These are phyloP conservation scores for Eremomyces bilateralis DNA, from an alignment of 495 filamentous ascomycete species.

Conservation along the genomic window DNA sequence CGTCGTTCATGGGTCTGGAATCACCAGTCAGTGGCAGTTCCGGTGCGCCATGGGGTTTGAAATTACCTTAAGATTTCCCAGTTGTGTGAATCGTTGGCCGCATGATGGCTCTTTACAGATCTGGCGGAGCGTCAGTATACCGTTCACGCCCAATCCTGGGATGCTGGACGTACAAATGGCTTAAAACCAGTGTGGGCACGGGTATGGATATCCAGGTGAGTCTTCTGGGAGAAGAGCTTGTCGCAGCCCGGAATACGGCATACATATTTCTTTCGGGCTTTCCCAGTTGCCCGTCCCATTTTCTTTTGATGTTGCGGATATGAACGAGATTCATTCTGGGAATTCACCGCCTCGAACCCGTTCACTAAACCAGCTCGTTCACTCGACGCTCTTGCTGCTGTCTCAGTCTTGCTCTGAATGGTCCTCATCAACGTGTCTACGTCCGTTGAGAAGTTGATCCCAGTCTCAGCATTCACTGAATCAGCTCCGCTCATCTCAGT, in stretches of 20 bases:
- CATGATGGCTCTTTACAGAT: conserved; percentile 53
- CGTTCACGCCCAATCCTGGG: background rate
- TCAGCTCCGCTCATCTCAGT: too few relatives aligned
- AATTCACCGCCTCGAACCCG: too few relatives aligned
- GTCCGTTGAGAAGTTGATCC: conserved; percentile 52
- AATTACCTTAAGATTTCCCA: conserved; percentile 67
- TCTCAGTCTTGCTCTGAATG: conserved; percentile 50
- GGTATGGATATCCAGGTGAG: conserved; percentile 78
- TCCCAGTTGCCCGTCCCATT: conserved; percentile 5
- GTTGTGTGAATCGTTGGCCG: conserved; percentile 64
- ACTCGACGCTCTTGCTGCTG: conserved; percentile 9
- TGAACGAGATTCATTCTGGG: conserved; percentile 1
- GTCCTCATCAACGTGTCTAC: conserved; percentile 85
- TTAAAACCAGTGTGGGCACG: conserved; percentile 79
- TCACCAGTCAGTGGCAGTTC: background rate
- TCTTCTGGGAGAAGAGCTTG: conserved; percentile 80
- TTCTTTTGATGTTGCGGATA: conserved; percentile 2
- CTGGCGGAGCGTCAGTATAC: conserved; percentile 20
- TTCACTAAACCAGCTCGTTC: too few relatives aligned
- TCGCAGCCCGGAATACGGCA: conserved; percentile 57
- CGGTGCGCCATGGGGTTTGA: conserved; percentile 1
- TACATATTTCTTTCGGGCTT: conserved; percentile 41
- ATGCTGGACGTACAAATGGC: conserved; percentile 52
- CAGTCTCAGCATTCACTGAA: too few relatives aligned
- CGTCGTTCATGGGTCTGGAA: conserved; percentile 59